Conservation (phyloP, 1,284 basidiomycete genomes). For the Phellinidium pouzarii region DNA sequence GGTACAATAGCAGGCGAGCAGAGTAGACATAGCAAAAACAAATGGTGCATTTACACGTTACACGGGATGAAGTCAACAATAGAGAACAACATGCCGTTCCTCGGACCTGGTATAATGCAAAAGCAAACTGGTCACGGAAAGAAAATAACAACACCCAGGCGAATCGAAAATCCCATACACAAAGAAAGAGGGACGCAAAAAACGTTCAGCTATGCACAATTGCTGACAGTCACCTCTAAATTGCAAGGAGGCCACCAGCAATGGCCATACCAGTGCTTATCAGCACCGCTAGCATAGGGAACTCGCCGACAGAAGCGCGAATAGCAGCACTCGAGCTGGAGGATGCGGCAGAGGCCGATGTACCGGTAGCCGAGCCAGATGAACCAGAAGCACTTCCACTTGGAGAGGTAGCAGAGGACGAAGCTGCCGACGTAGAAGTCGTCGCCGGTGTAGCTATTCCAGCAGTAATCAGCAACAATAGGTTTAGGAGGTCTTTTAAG, state of each 20-base stretch:
- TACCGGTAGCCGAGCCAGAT: conserved; percentile 1
- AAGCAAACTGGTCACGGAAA: background rate
- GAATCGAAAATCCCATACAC: too few relatives aligned
- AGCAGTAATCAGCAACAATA: background rate
- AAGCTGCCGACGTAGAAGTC: conserved; percentile 6
- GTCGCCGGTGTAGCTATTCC: conserved; percentile 15
- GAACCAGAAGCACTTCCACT: conserved; percentile 12
- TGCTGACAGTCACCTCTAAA: background rate
- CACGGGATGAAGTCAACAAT: background rate
- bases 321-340: conserved; percentile 6
- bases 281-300: conserved; percentile 9
- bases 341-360: background rate
- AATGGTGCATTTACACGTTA: background rate
- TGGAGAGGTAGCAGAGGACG: conserved; percentile 15
- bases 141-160: background rate
- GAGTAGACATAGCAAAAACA: too few relatives aligned
- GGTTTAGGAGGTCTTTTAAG: background rate
- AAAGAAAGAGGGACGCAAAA: background rate
- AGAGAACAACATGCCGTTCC: background rate
- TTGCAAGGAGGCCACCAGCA: conserved; percentile 13
- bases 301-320: conserved; percentile 2
- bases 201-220: background rate
- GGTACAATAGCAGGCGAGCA: too few relatives aligned
- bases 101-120: background rate
- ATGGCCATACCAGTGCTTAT: conserved; percentile 16